Evolutionary conservation across 2,329 filamentous ascomycete species (phyloP).

Genomic region (Cercospora zeina): DNA sequence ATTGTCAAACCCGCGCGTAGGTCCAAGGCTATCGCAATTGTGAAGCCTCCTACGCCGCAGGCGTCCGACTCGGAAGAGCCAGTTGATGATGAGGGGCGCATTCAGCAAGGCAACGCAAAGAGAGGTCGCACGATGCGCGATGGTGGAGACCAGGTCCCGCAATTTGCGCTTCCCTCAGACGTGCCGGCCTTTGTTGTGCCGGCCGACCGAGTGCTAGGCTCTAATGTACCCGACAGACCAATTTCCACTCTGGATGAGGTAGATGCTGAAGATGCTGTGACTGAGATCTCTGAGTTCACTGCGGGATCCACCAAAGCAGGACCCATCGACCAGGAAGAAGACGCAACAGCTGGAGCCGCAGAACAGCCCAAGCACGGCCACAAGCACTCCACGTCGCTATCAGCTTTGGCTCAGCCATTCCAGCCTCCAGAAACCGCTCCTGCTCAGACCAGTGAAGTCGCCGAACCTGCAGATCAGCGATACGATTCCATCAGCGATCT

Average conservation of each 20-base stretch:
- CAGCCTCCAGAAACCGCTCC: constrained; percentile 41
- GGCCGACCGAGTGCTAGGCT: constrained; percentile 30
- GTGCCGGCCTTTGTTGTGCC: constrained; percentile 33
- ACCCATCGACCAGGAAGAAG: constrained; percentile 12
- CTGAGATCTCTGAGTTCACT: constrained; percentile 25
- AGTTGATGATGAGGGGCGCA: constrained; percentile 62
- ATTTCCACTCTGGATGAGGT: constrained; percentile 24
- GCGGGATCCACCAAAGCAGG: constrained; percentile 14
- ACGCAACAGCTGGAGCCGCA: constrained; percentile 4
- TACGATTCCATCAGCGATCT: constrained; percentile 37
- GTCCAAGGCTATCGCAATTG: constrained; percentile 81
- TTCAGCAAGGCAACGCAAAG: constrained; percentile 65
- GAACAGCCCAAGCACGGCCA: constrained; percentile 23
- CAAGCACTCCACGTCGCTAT: constrained; percentile 56
- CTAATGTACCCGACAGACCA: constrained; percentile 25
- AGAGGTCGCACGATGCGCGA: constrained; percentile 68
- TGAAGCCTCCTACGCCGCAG: constrained; percentile 49
- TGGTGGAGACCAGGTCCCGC: constrained; percentile 70
- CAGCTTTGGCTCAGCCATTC: constrained; percentile 71
- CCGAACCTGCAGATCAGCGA: constrained; percentile 18
- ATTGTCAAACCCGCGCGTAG: constrained; percentile 66
- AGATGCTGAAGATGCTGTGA: constrained; percentile 20
- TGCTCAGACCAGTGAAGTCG: background rate
- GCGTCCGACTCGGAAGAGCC: constrained; percentile 38
- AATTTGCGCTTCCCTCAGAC: constrained; percentile 62